Base-by-base conservation (phyloP, 345 rosid species). In the Rhizophora apiculata region DNA sequence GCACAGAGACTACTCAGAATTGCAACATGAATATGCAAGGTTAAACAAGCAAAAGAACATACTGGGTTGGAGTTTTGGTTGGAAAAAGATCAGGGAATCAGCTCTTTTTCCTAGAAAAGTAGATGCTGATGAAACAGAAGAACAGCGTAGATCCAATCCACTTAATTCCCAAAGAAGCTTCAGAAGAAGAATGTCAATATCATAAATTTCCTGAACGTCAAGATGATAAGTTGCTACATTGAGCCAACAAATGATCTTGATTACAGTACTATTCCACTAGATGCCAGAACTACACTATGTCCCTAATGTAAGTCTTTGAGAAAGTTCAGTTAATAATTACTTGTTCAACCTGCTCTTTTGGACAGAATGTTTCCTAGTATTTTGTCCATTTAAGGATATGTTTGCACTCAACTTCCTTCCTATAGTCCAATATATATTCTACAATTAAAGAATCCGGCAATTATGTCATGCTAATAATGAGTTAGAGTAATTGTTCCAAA, bases 11-110 rank as follows among this genome's bases (percentile, higher is more conserved):
- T 86, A 88, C 80, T 60, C 76, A 4, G 89, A 89, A 70, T 85
- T 89, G 76, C 96, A 88, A 78, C 77, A 30, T 22, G 91, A 87
- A 63, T 85, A 88, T 26, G 88, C 68, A 66, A 88, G 79, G 83
- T 56, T 81, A 68, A 74, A 61, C 69, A 83, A 83, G 80, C 85
- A 85, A 6, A 87, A 67, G 76, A 75, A 70, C n/a, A 32, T 64
- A 67, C 19, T 76, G 0, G 58, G 64, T 34, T 88, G 86, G 91
- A 75, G 67, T 51, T 54, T 68, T 6, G 68, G 82, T 30, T 90
- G 92, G 89, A 81, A 74, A 67, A 89, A 84, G 80, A 85, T 86
- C 55, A 88, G 81, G 77, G 76, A 57, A 63, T 70, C 94, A 1
- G 24, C 81, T 68, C 68, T 72, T 15, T 74, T 83, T 70, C 86